Evolutionary conservation across 805 yeast species (phyloP).

Genomic region (Yarrowia divulgata): DNA sequence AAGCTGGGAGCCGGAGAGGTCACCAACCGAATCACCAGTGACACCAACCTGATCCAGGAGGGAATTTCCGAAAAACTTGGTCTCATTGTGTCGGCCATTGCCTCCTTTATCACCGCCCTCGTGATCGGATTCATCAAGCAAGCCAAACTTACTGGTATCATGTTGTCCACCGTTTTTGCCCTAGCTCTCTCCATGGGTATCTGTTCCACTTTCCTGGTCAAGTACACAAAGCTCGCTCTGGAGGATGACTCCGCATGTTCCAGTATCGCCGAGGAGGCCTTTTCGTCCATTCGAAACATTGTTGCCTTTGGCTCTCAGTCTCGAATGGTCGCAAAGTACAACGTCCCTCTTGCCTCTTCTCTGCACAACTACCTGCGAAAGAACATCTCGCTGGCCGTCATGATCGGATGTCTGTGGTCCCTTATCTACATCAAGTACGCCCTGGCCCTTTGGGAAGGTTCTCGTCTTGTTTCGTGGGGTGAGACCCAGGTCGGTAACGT

Average conservation of each 20-base stretch:
- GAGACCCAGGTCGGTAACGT: slow-evolving; percentile 50
- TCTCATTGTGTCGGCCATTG: slow-evolving; percentile 51
- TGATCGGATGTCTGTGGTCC: slow-evolving; percentile 53
- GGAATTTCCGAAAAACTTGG: slow-evolving; percentile 55
- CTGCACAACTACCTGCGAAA: slow-evolving; percentile 45
- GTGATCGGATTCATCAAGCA: slow-evolving; percentile 51
- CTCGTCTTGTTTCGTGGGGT: slow-evolving; percentile 51
- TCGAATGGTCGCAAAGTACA: slow-evolving; percentile 49
- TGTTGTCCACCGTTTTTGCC: slow-evolving; percentile 50
- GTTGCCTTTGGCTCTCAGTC: slow-evolving; percentile 55
- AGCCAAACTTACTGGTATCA: slow-evolving; percentile 51
- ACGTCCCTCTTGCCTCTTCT: slow-evolving; percentile 47
- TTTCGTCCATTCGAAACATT: slow-evolving; percentile 54
- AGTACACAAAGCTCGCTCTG: slow-evolving; percentile 45
- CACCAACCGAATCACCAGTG: slow-evolving; percentile 54
- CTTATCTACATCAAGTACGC: slow-evolving; percentile 52
- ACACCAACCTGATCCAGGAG: slow-evolving; percentile 54
- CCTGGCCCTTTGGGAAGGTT: slow-evolving; percentile 55
- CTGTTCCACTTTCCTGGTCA: slow-evolving; percentile 49
- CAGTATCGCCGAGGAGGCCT: slow-evolving; percentile 54
- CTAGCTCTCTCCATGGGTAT: slow-evolving; percentile 48
- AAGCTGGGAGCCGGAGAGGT: slow-evolving; percentile 55
- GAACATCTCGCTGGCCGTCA: slow-evolving; percentile 48
- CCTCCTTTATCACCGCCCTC: slow-evolving; percentile 53
- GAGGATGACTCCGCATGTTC: slow-evolving; percentile 50